Conservation (phyloP, 1,284 basidiomycete species). For the Phellinidium pouzarii region DNA sequence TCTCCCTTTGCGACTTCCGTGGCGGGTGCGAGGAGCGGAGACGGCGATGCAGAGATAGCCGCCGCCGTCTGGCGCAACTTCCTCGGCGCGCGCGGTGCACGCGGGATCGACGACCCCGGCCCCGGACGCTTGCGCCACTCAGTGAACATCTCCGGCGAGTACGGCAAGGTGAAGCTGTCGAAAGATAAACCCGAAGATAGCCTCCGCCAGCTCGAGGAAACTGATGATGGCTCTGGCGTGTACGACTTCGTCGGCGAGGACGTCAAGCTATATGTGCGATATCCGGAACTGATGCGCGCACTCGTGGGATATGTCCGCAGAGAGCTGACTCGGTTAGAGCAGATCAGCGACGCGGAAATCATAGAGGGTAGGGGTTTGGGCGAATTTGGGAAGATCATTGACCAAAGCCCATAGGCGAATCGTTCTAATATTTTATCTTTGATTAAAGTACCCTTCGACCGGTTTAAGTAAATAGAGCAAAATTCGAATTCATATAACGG, state of each 20-base stretch:
- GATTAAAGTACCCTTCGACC: background rate
- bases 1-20: conserved; percentile 10
- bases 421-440: background rate
- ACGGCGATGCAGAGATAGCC: conserved; percentile 76
- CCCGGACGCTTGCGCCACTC: conserved; percentile 24
- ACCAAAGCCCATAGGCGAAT: background rate
- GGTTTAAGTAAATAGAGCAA: background rate
- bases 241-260: conserved; percentile 60
- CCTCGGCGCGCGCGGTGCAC: conserved; percentile 71
- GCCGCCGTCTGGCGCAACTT: conserved; percentile 90
- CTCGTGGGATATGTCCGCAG: conserved; percentile 74
- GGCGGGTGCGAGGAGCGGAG: conserved; percentile 16
- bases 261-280: conserved; percentile 60
- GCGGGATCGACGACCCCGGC: conserved; percentile 47
- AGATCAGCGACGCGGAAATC: conserved; percentile 64
- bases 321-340: conserved; percentile 72
- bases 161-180: conserved; percentile 50
- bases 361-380: conserved; percentile 34
- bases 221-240: conserved; percentile 66
- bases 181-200: conserved; percentile 41
- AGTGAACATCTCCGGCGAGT: conserved; percentile 60
- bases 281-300: conserved; percentile 71
- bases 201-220: conserved; percentile 30
- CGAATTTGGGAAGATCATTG: conserved; percentile 15
- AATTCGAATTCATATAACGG: background rate